Base-by-base conservation (phyloP, 2,329 filamentous ascomycete genomes). In the Apiospora sp. region DNA sequence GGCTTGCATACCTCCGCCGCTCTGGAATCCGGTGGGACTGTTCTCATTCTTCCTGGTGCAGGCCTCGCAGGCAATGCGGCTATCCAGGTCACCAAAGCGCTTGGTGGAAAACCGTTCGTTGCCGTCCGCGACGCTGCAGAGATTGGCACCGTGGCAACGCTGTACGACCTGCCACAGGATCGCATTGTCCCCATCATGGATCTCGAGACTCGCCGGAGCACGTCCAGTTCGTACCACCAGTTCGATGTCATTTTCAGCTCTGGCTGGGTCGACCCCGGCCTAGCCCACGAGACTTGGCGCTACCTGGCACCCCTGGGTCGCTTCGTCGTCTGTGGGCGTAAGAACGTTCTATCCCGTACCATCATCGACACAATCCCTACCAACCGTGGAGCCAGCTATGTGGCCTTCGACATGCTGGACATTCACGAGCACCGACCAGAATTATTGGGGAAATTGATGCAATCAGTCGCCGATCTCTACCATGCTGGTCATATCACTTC, bases 321-420 rank as follows among this genome's bases (percentile, higher is more conserved):
- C 67, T 75, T 76, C 46, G 73, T 74, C 19, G 72, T 75, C 48
- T 70, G 69, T 30, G 75, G 77, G 41, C 73, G 76, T 4, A 80
- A 79, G 72, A 71, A 77, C 48, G 74, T 75, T 16, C 68, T 77
- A 37, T 73, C 71, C 69, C 75, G 76, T 30, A 75, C 41, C 51
- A 75, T 74, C 0, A 69, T 80, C 6, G 76, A 79, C 68, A 67
- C 69, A 1, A 71, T 77, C 22, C 79, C 77, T 5, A 70, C 78
- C 14, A 71, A 71, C 19, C 76, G 77, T 13, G 75, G 77, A 22
- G 79, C 79, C 16, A 74, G 70, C 69, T 80, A 79, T 69, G 58
- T 76, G 44, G 71, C 78, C 19, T 79, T 77, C 61, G 75, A 77
- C 64, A 72, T 78, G n/a, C 67, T 78, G 16, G 76, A 79, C 37